These are phyloP conservation scores for Diaporthe eres DNA, from an alignment of 2,329 filamentous ascomycete species.

Conservation along the genomic window DNA sequence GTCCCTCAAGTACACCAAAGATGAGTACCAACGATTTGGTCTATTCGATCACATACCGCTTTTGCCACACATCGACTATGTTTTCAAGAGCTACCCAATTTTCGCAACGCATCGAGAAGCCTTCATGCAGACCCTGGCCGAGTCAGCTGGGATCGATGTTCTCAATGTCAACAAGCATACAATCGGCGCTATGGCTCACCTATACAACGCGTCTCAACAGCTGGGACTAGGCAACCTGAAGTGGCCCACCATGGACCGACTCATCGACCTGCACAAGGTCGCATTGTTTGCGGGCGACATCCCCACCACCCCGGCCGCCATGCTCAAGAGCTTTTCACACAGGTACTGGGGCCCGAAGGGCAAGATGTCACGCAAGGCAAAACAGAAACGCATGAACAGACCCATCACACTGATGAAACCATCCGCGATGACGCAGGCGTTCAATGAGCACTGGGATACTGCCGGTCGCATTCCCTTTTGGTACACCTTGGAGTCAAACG, in stretches of 20 bases:
- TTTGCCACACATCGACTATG: too few relatives aligned
- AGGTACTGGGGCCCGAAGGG: background rate
- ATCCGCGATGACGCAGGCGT: background rate
- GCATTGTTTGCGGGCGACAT: background rate
- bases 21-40: too few relatives aligned
- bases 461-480: background rate
- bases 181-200: background rate
- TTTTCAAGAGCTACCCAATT: too few relatives aligned
- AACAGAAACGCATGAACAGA: background rate
- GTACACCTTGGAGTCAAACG: background rate
- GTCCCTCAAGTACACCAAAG: too few relatives aligned
- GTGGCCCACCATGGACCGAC: background rate
- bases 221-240: background rate
- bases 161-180: background rate
- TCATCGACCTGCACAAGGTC: background rate
- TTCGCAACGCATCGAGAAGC: background rate
- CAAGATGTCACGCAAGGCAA: background rate
- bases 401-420: background rate
- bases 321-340: background rate
- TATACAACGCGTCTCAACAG: background rate
- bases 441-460: background rate
- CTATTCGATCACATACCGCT: too few relatives aligned
- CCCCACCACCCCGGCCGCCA: background rate
- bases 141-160: background rate
- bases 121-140: background rate